Evolutionary conservation across 108 stramenopile species (phyloP).

Genomic region (Discostella pseudostelligera): DNA sequence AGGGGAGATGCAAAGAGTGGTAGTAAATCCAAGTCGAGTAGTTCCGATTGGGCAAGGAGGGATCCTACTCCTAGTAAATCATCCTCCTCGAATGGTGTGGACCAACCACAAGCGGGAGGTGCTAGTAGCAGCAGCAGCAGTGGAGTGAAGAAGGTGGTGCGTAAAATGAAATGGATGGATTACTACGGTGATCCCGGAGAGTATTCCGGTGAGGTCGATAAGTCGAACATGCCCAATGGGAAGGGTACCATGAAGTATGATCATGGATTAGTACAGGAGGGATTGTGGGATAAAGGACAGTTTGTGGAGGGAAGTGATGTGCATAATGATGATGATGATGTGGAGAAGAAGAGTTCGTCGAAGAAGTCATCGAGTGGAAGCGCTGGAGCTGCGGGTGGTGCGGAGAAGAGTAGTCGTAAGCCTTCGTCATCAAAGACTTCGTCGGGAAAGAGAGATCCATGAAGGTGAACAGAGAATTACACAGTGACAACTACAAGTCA

Average conservation of each 20-base stretch:
- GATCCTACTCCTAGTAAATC: conserved; percentile 3
- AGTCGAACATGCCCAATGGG: conserved; percentile 41
- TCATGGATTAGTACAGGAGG: conserved; percentile 46
- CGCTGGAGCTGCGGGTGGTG: conserved; percentile 4
- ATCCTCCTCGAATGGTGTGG: neutral
- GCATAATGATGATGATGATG: neutral
- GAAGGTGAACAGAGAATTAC: too few relatives aligned
- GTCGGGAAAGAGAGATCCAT: conserved; percentile 7
- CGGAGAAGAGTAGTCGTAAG: neutral
- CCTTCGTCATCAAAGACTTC: conserved; percentile 1
- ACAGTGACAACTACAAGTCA: too few relatives aligned
- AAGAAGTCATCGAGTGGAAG: conserved; percentile 6
- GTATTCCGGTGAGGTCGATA: conserved; percentile 38
- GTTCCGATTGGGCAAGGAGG: conserved; percentile 15
- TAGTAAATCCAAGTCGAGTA: conserved; percentile 13
- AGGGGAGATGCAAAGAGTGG: neutral
- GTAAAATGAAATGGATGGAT: conserved; percentile 50
- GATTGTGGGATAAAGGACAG: conserved; percentile 38
- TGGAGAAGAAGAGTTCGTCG: neutral
- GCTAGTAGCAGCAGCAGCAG: neutral
- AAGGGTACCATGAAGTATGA: conserved; percentile 48
- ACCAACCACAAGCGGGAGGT: neutral
- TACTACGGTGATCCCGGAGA: conserved; percentile 48
- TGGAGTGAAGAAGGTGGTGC: conserved; percentile 23
- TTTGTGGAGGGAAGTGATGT: conserved; percentile 41